Evolutionary conservation across 108 stramenopile genomes (phyloP).

Genomic region (Skeletonema grethae): DNA sequence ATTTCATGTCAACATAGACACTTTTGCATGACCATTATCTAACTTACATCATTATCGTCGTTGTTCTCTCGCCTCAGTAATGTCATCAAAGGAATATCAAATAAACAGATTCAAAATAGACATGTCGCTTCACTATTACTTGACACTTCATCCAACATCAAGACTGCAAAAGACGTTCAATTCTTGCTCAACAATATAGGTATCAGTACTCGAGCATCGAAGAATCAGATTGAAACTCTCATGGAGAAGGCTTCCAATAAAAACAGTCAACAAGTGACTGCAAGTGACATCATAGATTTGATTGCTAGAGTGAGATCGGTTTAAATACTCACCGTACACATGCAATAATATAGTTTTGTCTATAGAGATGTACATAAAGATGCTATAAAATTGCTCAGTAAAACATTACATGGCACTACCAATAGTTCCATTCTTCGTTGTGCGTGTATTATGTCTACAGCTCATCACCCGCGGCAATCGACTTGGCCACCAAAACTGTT

Average conservation of each 20-base stretch:
- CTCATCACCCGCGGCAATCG: background rate
- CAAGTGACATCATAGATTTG: background rate
- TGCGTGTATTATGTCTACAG: background rate
- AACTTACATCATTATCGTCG: background rate
- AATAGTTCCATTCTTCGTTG: background rate
- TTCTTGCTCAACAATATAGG: constrained; percentile 9
- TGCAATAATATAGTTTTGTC: background rate
- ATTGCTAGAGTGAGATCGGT: constrained; percentile 6
- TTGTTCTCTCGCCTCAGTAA: background rate
- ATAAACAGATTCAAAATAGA: background rate
- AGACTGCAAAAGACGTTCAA: constrained; percentile 5
- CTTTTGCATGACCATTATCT: background rate
- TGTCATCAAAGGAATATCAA: background rate
- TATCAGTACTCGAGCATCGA: background rate
- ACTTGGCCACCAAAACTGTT: constrained; percentile 58
- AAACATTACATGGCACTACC: too few species aligned
- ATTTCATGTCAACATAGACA: background rate
- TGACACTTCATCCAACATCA: background rate
- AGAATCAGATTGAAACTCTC: background rate
- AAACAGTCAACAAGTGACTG: background rate
- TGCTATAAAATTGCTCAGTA: too few species aligned
- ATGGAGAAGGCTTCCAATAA: constrained; percentile 2
- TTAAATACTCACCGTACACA: background rate
- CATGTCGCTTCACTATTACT: background rate
- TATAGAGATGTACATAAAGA: background rate